Percentiles rank a stretch among this genome's conserved stretches.
These are phyloP conservation scores for Thelonectria rubi DNA, from an alignment of 2,329 filamentous ascomycete genomes.

Conservation along the genomic window DNA sequence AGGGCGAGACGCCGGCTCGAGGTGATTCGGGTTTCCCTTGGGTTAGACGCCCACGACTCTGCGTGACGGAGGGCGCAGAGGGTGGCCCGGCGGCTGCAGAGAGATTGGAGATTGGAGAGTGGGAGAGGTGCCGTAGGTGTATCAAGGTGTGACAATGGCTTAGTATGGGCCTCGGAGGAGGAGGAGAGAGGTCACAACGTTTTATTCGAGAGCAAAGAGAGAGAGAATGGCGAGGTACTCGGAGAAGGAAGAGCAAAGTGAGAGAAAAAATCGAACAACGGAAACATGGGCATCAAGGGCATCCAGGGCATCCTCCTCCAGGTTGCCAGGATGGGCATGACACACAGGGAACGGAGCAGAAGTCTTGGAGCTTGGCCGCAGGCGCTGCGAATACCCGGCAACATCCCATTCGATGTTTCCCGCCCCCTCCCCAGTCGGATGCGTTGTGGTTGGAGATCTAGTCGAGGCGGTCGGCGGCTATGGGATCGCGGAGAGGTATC, in stretches of 20 bases:
- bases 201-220: background rate
- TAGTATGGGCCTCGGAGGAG: background rate
- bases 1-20: slow-evolving; percentile 31
- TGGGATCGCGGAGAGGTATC: slow-evolving; percentile 33
- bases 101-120: background rate
- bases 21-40: slow-evolving; percentile 33
- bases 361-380: slow-evolving; percentile 3
- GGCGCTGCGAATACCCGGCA: slow-evolving; percentile 22
- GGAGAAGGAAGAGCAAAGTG: slow-evolving; percentile 6
- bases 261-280: background rate
- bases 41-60: slow-evolving; percentile 41
- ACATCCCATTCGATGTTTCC: slow-evolving; percentile 19
- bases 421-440: slow-evolving; percentile 12
- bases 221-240: background rate
- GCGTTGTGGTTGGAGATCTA: slow-evolving; percentile 32
- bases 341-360: slow-evolving; percentile 17
- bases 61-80: slow-evolving; percentile 23
- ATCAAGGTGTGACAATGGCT: background rate
- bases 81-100: slow-evolving; percentile 32
- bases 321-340: background rate
- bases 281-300: background rate
- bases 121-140: no score
- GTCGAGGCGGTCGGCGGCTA: slow-evolving; percentile 23
- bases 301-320: background rate
- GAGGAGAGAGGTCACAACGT: background rate